Conservation (phyloP, 352 stramenopile species). For the Nothophytophthora sp. region DNA sequence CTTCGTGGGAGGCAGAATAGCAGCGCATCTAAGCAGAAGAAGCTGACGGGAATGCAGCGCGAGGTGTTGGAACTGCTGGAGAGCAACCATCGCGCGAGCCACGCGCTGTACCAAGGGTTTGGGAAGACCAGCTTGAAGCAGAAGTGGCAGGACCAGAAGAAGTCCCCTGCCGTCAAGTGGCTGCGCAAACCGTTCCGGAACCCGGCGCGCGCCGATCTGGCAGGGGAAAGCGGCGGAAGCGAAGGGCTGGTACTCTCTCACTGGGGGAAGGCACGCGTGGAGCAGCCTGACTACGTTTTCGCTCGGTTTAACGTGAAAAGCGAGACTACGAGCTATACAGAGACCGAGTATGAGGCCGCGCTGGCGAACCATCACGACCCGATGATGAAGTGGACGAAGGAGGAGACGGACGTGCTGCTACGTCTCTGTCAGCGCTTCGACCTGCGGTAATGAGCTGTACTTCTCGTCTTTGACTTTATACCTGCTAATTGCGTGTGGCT, state of each 20-base stretch:
- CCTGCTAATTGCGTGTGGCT: background rate
- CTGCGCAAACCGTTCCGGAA: constrained; percentile 66
- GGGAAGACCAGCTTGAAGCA: constrained; percentile 62
- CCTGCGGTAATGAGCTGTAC: constrained; percentile 26
- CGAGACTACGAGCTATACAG: constrained; percentile 47
- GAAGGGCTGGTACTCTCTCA: constrained; percentile 52
- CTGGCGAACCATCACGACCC: constrained; percentile 43
- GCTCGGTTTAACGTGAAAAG: constrained; percentile 66
- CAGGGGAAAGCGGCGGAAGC: constrained; percentile 34
- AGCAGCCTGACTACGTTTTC: constrained; percentile 67
- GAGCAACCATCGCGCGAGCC: constrained; percentile 58
- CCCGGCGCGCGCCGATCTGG: constrained; percentile 42
- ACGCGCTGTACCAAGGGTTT: constrained; percentile 63
- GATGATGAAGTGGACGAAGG: constrained; percentile 62
- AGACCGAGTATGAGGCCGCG: constrained; percentile 51
- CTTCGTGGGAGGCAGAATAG: constrained; percentile 18
- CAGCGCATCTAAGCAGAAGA: constrained; percentile 37
- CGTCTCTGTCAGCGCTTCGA: constrained; percentile 55
- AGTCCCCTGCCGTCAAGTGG: constrained; percentile 58
- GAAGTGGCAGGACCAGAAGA: constrained; percentile 60
- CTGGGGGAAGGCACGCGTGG: constrained; percentile 63
- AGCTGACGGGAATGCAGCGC: constrained; percentile 66
- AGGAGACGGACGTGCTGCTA: constrained; percentile 61
- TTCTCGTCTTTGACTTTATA: background rate
- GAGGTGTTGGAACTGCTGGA: constrained; percentile 69